A percentile compares a stretch with the other conserved stretches of the same genome.
phyloP scores from a whole-genome alignment of 2,329 filamentous ascomycete species.

The Neophaeococcomyces mojaviensis region DNA sequence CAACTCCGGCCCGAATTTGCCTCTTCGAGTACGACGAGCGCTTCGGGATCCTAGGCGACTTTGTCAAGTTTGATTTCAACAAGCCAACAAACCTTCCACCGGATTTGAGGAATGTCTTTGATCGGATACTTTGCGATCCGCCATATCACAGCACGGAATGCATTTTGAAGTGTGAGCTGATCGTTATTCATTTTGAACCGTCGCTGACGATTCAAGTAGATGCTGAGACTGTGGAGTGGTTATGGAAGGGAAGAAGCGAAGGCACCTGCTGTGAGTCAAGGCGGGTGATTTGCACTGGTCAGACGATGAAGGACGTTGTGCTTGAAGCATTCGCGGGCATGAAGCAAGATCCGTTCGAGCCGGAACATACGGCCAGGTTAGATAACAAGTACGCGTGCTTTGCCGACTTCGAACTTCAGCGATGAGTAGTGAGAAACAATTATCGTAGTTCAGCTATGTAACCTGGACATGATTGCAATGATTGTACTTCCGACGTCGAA shows the following conservation, averaged over 20 bases:
- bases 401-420: conserved; percentile 62
- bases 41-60: conserved; percentile 67
- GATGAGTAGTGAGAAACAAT: too few species aligned
- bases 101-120: conserved; percentile 55
- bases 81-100: conserved; percentile 43
- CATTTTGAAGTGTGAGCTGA: conserved; percentile 60
- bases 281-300: conserved; percentile 67
- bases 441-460: too few species aligned
- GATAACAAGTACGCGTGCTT: conserved; percentile 79
- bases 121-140: conserved; percentile 67
- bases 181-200: conserved; percentile 3
- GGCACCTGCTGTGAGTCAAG: conserved; percentile 58
- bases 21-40: conserved; percentile 68
- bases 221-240: neutral
- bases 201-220: conserved; percentile 1
- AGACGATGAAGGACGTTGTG: conserved; percentile 62
- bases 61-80: conserved; percentile 66
- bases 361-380: conserved; percentile 61
- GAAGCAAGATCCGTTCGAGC: conserved; percentile 59
- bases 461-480: too few species aligned
- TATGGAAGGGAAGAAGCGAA: conserved; percentile 61
- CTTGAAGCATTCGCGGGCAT: conserved; percentile 61
- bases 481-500: too few species aligned
- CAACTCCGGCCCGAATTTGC: conserved; percentile 47
- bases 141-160: conserved; percentile 75